Conservation (phyloP, 306 rosid genomes). For the Chamaecrista fasciculata region DNA sequence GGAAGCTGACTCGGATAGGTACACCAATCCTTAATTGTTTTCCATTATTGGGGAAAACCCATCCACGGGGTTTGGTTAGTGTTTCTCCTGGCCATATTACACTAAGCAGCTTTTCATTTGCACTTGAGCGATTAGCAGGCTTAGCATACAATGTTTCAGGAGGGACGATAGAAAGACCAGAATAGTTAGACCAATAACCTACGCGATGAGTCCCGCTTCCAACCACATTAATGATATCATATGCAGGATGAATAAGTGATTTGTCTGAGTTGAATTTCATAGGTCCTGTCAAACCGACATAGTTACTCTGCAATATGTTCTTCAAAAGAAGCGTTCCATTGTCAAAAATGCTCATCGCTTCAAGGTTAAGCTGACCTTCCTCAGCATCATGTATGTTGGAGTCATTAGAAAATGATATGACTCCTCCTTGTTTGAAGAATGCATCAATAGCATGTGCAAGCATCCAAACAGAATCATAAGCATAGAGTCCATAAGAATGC, state of each 20-base stretch:
- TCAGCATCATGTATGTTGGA: slow-evolving; percentile 41
- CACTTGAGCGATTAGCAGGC: slow-evolving; percentile 76
- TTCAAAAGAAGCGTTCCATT: slow-evolving; percentile 63
- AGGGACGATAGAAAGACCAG: slow-evolving; percentile 71
- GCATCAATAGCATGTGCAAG: slow-evolving; percentile 76
- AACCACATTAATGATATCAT: slow-evolving; percentile 68
- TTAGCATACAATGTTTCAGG: slow-evolving; percentile 73
- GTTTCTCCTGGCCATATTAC: slow-evolving; percentile 99
- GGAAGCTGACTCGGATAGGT: slow-evolving; percentile 70
- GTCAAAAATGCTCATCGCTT: slow-evolving; percentile 83
- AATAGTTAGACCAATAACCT: slow-evolving; percentile 97
- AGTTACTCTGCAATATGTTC: slow-evolving; percentile 55
- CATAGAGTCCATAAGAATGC: slow-evolving; percentile 79
- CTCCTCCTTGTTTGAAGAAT: slow-evolving; percentile 68
- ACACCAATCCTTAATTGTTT: slow-evolving; percentile 74
- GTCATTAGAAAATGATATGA: slow-evolving; percentile 64
- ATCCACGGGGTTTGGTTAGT: slow-evolving; percentile 73
- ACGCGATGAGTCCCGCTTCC: slow-evolving; percentile 71
- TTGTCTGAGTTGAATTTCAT: slow-evolving; percentile 57
- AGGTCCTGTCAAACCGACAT: slow-evolving; percentile 77
- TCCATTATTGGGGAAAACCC: slow-evolving; percentile 95
- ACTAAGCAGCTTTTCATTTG: slow-evolving; percentile 51
- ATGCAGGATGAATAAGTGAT: slow-evolving; percentile 71
- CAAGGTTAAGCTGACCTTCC: slow-evolving; percentile 61
- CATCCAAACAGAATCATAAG: slow-evolving; percentile 89